phyloP scores from a whole-genome alignment of 2,329 filamentous ascomycete genomes.

The Corinectria fuckeliana region DNA sequence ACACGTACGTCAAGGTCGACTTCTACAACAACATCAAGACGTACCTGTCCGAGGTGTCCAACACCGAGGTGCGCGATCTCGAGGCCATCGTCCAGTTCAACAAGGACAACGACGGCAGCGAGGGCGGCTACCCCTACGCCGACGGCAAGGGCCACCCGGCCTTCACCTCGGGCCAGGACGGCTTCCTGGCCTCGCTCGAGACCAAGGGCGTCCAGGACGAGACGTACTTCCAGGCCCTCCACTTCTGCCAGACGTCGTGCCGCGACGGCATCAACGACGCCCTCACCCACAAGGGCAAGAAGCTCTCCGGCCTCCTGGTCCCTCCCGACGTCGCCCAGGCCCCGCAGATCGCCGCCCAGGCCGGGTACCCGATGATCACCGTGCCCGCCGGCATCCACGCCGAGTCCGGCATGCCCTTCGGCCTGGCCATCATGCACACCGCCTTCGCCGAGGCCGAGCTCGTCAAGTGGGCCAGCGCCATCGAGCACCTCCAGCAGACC shows the following conservation, averaged over 20 bases:
- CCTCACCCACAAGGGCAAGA: slow-evolving; percentile 53
- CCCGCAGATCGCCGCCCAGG: slow-evolving; percentile 75
- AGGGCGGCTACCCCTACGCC: slow-evolving; percentile 68
- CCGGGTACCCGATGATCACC: slow-evolving; percentile 76
- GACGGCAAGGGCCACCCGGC: slow-evolving; percentile 58
- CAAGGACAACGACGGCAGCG: slow-evolving; percentile 66
- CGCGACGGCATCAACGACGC: slow-evolving; percentile 75
- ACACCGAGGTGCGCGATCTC: slow-evolving; percentile 64
- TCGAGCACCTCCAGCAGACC: slow-evolving; percentile 62
- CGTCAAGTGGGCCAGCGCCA: slow-evolving; percentile 67
- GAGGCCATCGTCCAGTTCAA: slow-evolving; percentile 73
- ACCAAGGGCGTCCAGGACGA: slow-evolving; percentile 67
- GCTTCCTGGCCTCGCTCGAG: slow-evolving; percentile 67
- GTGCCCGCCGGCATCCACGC: slow-evolving; percentile 66
- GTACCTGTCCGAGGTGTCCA: slow-evolving; percentile 68
- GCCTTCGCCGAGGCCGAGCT: slow-evolving; percentile 66
- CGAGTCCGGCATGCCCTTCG: slow-evolving; percentile 66
- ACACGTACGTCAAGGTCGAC: slow-evolving; percentile 74
- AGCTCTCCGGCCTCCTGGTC: slow-evolving; percentile 69
- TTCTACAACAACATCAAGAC: slow-evolving; percentile 68
- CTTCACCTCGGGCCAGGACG: slow-evolving; percentile 74
- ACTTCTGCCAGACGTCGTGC: slow-evolving; percentile 64
- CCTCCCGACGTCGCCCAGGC: slow-evolving; percentile 72
- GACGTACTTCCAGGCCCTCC: slow-evolving; percentile 71
- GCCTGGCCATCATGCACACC: slow-evolving; percentile 64